These are phyloP conservation scores for Huntiella savannae DNA, from an alignment of 2,329 filamentous ascomycete species.

Conservation along the genomic window DNA sequence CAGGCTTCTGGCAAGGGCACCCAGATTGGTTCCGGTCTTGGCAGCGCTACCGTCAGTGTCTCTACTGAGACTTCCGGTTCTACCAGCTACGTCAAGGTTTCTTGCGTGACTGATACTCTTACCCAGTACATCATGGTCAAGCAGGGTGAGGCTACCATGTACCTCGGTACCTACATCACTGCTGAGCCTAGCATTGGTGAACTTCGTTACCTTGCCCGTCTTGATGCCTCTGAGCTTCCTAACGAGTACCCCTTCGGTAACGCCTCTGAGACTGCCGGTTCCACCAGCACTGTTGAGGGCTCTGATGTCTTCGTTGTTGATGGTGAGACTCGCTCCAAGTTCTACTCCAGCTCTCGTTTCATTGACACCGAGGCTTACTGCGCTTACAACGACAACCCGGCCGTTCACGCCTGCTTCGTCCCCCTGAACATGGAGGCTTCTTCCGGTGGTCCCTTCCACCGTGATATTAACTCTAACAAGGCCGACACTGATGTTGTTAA, in stretches of 20 bases:
- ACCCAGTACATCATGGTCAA: slow-evolving; percentile 45
- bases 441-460: slow-evolving; percentile 47
- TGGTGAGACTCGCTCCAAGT: slow-evolving; percentile 48
- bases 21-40: slow-evolving; percentile 41
- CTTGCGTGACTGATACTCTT: slow-evolving; percentile 37
- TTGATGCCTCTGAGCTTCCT: slow-evolving; percentile 30
- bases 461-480: slow-evolving; percentile 48
- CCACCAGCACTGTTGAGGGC: slow-evolving; percentile 34
- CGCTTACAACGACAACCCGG: slow-evolving; percentile 26
- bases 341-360: slow-evolving; percentile 50
- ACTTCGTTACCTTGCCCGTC: slow-evolving; percentile 43
- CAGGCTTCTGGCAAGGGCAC: slow-evolving; percentile 32
- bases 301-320: slow-evolving; percentile 39
- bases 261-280: slow-evolving; percentile 35
- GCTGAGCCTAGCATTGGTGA: slow-evolving; percentile 37
- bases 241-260: slow-evolving; percentile 33
- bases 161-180: slow-evolving; percentile 43
- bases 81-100: slow-evolving; percentile 37
- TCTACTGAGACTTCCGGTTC: slow-evolving; percentile 18
- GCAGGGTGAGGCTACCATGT: slow-evolving; percentile 39
- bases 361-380: slow-evolving; percentile 49
- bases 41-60: slow-evolving; percentile 35
- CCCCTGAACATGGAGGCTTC: slow-evolving; percentile 37
- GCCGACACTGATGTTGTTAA: slow-evolving; percentile 31
- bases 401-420: slow-evolving; percentile 42